Conservation (phyloP, 2,329 filamentous ascomycete genomes). For the Cryphonectria nitschkei region DNA sequence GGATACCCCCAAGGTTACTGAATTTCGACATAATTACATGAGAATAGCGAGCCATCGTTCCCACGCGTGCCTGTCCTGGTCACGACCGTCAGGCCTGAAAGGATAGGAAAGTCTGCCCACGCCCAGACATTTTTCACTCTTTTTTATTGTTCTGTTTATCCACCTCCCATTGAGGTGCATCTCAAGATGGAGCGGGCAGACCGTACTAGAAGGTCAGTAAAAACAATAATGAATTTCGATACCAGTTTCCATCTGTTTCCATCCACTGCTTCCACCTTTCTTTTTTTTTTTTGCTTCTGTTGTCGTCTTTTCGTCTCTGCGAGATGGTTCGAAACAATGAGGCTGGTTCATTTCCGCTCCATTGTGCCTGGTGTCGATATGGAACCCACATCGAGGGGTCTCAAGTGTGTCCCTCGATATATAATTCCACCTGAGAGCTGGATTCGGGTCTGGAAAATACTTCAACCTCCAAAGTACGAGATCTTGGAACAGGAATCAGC, state of each 20-base stretch:
- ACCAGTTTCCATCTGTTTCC: neutral
- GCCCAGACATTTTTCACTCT: neutral
- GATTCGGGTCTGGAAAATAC: neutral
- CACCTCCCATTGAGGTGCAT: neutral
- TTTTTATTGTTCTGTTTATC: neutral
- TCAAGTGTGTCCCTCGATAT: neutral
- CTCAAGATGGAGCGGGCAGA: slow-evolving; percentile 28
- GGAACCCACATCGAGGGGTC: slow-evolving; percentile 1
- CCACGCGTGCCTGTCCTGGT: neutral
- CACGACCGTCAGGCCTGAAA: neutral
- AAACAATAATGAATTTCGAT: neutral
- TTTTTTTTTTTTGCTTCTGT: slow-evolving; percentile 1
- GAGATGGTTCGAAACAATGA: neutral
- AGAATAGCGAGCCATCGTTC: neutral
- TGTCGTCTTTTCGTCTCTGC: neutral
- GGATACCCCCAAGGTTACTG: neutral
- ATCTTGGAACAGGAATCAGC: neutral
- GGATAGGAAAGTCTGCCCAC: neutral
- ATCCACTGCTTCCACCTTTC: neutral
- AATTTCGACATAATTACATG: neutral
- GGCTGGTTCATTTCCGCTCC: neutral
- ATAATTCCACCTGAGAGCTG: neutral
- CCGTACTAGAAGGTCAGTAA: slow-evolving; percentile 28
- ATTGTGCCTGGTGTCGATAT: slow-evolving; percentile 15
- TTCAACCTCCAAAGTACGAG: neutral